phyloP scores from a whole-genome alignment of 768 basidiomycete genomes.

The Mrakia frigida region DNA sequence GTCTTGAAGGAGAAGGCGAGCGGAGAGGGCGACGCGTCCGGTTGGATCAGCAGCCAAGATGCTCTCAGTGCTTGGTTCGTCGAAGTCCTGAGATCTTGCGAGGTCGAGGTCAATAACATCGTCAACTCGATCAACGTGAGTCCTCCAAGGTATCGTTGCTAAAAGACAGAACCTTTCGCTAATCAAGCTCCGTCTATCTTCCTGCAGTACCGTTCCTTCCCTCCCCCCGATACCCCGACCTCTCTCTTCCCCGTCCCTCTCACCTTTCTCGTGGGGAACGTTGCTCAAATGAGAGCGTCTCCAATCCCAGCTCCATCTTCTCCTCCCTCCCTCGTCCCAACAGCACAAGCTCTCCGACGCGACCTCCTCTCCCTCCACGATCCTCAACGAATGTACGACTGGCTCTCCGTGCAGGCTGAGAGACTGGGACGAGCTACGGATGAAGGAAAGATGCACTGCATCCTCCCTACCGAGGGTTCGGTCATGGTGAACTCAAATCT shows the following conservation, averaged over 20 bases:
- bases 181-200: background rate
- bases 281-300: background rate
- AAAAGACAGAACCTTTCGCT: background rate
- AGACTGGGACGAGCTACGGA: background rate
- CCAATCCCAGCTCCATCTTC: background rate
- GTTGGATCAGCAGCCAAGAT: background rate
- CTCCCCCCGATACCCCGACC: background rate
- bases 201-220: slow-evolving; percentile 8
- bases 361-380: background rate
- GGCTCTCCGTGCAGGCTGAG: slow-evolving; percentile 1
- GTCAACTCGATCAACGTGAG: slow-evolving; percentile 7
- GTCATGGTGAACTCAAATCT: slow-evolving; percentile 8
- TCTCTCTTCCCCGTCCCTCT: background rate
- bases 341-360: background rate
- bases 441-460: background rate
- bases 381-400: slow-evolving; percentile 9
- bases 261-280: background rate
- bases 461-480: background rate
- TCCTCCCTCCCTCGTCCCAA: background rate
- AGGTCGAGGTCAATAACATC: background rate
- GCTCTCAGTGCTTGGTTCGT: background rate
- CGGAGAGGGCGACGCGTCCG: background rate
- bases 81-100: background rate
- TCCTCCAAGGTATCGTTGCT: too few species aligned
- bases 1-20: background rate